phyloP scores from a whole-genome alignment of 2,329 filamentous ascomycete species.

The Stenocarpella maydis region DNA sequence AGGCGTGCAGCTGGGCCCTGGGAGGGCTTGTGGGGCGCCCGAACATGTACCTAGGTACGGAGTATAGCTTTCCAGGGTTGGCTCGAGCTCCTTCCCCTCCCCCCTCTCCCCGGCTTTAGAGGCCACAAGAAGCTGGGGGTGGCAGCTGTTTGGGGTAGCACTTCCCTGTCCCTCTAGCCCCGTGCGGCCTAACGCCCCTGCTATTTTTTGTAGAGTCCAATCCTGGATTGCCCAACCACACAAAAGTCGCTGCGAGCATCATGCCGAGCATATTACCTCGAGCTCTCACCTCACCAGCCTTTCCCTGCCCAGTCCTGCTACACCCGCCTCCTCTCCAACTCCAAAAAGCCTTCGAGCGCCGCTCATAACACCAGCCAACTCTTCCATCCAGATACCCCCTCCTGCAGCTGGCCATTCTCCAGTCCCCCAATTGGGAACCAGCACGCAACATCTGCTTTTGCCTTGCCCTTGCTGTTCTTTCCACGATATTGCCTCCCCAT shows the following conservation, averaged over 20 bases:
- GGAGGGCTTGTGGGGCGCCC: not conserved
- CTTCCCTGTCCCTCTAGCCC: slow-evolving; percentile 22
- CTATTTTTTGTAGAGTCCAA: not conserved
- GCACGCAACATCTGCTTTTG: not conserved
- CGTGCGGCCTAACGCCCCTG: slow-evolving; percentile 18
- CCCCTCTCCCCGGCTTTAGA: slow-evolving; percentile 1
- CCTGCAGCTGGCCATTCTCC: slow-evolving; percentile 6
- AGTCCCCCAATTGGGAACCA: not conserved
- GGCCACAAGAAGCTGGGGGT: slow-evolving; percentile 31
- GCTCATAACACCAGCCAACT: slow-evolving; percentile 16
- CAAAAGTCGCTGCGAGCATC: slow-evolving; percentile 27
- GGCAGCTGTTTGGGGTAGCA: slow-evolving; percentile 24
- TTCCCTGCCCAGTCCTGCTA: slow-evolving; percentile 9
- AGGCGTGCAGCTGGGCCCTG: not conserved
- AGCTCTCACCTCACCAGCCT: slow-evolving; percentile 28
- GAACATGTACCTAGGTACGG: not conserved
- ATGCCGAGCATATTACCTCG: slow-evolving; percentile 30
- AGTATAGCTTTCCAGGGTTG: slow-evolving; percentile 7
- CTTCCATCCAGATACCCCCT: not conserved
- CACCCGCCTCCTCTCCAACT: slow-evolving; percentile 22
- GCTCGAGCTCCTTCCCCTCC: slow-evolving; percentile 14
- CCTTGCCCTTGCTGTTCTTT: not conserved
- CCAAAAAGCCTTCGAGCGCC: slow-evolving; percentile 15
- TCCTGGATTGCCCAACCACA: slow-evolving; percentile 30
- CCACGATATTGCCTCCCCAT: not conserved